phyloP scores from a whole-genome alignment of 1,284 basidiomycete genomes.

The Inonotus hispidus region DNA sequence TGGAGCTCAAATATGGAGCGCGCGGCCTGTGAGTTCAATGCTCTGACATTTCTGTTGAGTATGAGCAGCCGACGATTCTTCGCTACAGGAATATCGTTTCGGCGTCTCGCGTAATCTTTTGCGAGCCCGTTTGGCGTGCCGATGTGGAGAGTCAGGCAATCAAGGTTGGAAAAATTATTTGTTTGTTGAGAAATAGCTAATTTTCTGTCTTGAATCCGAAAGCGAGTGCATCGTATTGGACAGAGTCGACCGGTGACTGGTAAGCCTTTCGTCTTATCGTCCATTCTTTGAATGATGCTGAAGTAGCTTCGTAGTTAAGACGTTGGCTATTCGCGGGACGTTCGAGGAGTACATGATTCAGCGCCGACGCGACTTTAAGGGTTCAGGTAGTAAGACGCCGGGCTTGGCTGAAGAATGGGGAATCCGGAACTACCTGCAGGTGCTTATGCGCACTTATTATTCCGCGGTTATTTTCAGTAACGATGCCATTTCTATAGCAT shows the following conservation, averaged over 20 bases:
- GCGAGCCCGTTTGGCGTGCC: conserved; percentile 82
- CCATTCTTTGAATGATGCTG: not conserved
- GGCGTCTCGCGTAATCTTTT: conserved; percentile 82
- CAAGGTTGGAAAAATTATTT: conserved; percentile 45
- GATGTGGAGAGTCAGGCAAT: conserved; percentile 86
- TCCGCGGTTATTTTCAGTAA: not conserved
- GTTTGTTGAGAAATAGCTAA: not conserved
- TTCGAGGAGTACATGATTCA: conserved; percentile 78
- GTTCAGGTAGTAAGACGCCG: conserved; percentile 45
- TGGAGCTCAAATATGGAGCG: conserved; percentile 75
- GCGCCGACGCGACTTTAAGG: conserved; percentile 49
- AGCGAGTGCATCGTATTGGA: conserved; percentile 85
- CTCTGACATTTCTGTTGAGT: not conserved
- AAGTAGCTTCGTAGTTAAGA: conserved; percentile 52
- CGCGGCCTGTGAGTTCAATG: conserved; percentile 66
- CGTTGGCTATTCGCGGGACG: conserved; percentile 70
- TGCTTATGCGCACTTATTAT: conserved; percentile 49
- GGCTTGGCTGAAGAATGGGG: conserved; percentile 58
- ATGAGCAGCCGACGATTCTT: not conserved
- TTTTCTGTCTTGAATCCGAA: not conserved
- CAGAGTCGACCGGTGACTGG: conserved; percentile 66
- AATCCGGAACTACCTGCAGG: conserved; percentile 48
- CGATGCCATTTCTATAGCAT: conserved; percentile 23
- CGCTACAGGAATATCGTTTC: conserved; percentile 68
- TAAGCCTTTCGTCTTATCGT: conserved; percentile 26